phyloP scores from a whole-genome alignment of 2,329 filamentous ascomycete species.

The Fusarium haematococcum region DNA sequence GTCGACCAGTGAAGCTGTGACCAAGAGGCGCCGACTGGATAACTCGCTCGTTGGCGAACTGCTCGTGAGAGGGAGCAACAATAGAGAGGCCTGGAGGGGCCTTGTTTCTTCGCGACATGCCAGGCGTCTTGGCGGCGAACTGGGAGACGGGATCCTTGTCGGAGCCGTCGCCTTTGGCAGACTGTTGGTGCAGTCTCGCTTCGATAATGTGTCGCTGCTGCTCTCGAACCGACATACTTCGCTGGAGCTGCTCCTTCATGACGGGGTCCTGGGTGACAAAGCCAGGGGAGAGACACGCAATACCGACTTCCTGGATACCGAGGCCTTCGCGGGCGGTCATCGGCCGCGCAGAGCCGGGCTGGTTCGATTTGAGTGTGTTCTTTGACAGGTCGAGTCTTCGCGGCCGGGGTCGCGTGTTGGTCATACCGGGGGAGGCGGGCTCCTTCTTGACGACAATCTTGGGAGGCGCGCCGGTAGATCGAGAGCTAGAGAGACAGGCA shows the following conservation, averaged over 20 bases:
- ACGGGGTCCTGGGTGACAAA: constrained; percentile 97
- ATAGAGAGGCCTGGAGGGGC: constrained; percentile 93
- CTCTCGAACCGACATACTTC: constrained; percentile 92
- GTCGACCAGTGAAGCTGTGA: constrained; percentile 93
- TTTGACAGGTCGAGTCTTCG: constrained; percentile 83
- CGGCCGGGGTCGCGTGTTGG: constrained; percentile 78
- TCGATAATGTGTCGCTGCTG: constrained; percentile 97
- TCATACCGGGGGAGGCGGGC: constrained; percentile 85
- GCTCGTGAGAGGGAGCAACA: constrained; percentile 90
- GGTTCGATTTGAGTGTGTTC: constrained; percentile 64
- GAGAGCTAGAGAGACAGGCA: constrained; percentile 9
- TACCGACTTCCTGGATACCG: constrained; percentile 90
- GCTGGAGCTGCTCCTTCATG: constrained; percentile 94
- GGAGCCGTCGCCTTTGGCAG: constrained; percentile 79
- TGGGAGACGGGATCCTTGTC: constrained; percentile 64
- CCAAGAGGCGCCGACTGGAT: constrained; percentile 96
- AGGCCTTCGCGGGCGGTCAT: constrained; percentile 83
- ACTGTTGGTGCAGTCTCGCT: constrained; percentile 87
- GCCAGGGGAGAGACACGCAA: constrained; percentile 94
- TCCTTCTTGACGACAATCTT: constrained; percentile 98
- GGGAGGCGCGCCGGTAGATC: constrained; percentile 62
- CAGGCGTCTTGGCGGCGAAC: constrained; percentile 77
- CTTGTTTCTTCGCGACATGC: constrained; percentile 79
- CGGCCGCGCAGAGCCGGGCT: constrained; percentile 74
- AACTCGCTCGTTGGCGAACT: constrained; percentile 93